Evolutionary conservation across 2,329 filamentous ascomycete genomes (phyloP), one percentile per base, ranked within the genome.

Genomic region (Aspergillus jensenii): DNA sequence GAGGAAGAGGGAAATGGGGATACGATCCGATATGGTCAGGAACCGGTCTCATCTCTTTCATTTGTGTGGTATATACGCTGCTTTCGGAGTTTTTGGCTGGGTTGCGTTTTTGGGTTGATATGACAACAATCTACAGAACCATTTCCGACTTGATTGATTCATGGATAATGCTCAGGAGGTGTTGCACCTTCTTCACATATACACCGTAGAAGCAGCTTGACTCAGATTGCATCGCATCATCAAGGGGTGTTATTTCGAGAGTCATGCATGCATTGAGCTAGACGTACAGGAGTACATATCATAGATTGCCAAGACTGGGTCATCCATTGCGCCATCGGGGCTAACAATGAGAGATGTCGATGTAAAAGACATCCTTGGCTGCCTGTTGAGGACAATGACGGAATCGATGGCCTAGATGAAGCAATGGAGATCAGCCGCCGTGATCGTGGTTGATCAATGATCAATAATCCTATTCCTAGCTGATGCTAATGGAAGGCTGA

Each of bases 291-390:
- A 15, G 35, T n/a, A 8, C 35, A 37, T n/a, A 4, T 8, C 14
- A 7, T n/a, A 15, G 35, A 14, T 37, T 37, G 35, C 35, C 35
- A 37, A 37, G 35, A 37, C 15, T 37, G 46, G 35, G 35, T 43
- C 12, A 31, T 50, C 17, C 55, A 58, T 58, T 58, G 49, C 55
- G 55, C 55, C 49, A 58, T 58, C 55, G 37, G 43, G 44, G 44
- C 55, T 52, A 49, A 43, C 9, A 45, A 53, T 53, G 35, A 37
- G 44, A 46, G 37, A 40, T 41, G 33, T 39, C 9, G n/a, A 39
- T 49, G 45, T 19, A 48, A 27, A 48, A 33, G 21, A 4, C 23
- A 33, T 12, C 15, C 17, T 37, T n/a, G 15, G 35, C 35, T 37
- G 35, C 6, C 15, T 7, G 35, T 43, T 9, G n/a, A 43, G n/a